Evolutionary conservation across 2,329 filamentous ascomycete genomes (phyloP).

Genomic region (Zasmidium citrigriseum): DNA sequence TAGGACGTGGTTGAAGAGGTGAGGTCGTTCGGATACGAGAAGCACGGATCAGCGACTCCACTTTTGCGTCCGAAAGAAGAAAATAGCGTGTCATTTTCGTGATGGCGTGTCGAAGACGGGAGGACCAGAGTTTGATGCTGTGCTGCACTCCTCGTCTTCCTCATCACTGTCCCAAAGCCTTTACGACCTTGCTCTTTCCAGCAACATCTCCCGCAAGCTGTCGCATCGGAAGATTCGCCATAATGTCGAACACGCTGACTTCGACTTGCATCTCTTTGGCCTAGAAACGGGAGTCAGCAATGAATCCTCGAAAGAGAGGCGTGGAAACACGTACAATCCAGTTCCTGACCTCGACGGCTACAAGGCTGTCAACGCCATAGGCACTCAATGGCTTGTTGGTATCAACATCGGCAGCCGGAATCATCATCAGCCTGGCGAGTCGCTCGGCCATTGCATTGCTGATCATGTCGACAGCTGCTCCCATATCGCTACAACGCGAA

Average conservation of each 20-base stretch:
- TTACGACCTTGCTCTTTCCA: not conserved
- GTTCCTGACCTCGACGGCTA: conserved; percentile 20
- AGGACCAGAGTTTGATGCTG: too few relatives aligned
- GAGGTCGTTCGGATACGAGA: too few relatives aligned
- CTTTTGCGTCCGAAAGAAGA: too few relatives aligned
- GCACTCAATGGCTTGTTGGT: conserved; percentile 9
- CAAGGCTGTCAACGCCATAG: conserved; percentile 19
- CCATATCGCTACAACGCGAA: conserved; percentile 2
- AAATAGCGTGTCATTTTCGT: too few relatives aligned
- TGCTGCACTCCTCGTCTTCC: too few relatives aligned
- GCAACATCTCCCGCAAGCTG: not conserved
- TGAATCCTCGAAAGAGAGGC: too few relatives aligned
- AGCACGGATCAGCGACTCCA: too few relatives aligned
- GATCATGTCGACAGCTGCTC: conserved; percentile 4
- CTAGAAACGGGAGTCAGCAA: too few relatives aligned
- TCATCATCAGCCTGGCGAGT: conserved; percentile 8
- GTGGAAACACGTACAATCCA: too few relatives aligned
- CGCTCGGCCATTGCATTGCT: conserved; percentile 10
- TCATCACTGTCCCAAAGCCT: too few relatives aligned
- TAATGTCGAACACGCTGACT: conserved; percentile 16
- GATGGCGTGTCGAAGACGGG: too few relatives aligned
- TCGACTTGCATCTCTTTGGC: conserved; percentile 15
- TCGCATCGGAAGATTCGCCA: not conserved
- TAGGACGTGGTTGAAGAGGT: too few relatives aligned
- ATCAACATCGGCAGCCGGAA: conserved; percentile 13